Conservation (phyloP, 2,329 filamentous ascomycete genomes). For the Thielaviopsis musarum region DNA sequence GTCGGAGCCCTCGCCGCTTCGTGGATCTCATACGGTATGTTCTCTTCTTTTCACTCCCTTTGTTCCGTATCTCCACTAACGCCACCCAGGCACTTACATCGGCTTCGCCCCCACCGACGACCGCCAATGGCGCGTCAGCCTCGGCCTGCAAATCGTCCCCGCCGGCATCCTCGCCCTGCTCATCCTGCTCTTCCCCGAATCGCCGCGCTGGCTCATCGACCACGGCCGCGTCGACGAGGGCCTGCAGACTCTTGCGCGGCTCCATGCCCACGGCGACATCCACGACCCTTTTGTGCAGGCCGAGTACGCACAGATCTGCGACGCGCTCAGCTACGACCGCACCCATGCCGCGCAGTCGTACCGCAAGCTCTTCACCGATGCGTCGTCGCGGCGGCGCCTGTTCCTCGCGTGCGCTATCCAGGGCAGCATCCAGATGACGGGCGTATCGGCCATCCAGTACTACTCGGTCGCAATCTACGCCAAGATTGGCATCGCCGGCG, state of each 20-base stretch:
- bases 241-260: constrained; percentile 45
- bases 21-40: constrained; percentile 54
- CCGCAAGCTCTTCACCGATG: constrained; percentile 44
- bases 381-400: constrained; percentile 51
- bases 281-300: constrained; percentile 53
- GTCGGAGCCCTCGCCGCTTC: constrained; percentile 55
- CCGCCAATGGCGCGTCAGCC: constrained; percentile 23
- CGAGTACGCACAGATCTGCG: constrained; percentile 56
- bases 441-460: constrained; percentile 59
- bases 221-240: constrained; percentile 49
- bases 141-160: constrained; percentile 57
- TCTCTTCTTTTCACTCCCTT: too few relatives aligned
- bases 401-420: constrained; percentile 55
- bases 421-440: constrained; percentile 60
- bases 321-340: constrained; percentile 46
- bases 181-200: constrained; percentile 56
- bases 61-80: not conserved
- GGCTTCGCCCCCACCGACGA: constrained; percentile 17
- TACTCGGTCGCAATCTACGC: constrained; percentile 51
- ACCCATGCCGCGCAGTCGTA: constrained; percentile 56
- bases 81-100: constrained; percentile 17
- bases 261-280: constrained; percentile 52
- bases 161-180: constrained; percentile 46
- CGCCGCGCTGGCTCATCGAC: constrained; percentile 58
- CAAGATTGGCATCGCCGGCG: constrained; percentile 49